phyloP scores from a whole-genome alignment of 1,139 yeast species.

The Magnusiomyces magnusii region DNA sequence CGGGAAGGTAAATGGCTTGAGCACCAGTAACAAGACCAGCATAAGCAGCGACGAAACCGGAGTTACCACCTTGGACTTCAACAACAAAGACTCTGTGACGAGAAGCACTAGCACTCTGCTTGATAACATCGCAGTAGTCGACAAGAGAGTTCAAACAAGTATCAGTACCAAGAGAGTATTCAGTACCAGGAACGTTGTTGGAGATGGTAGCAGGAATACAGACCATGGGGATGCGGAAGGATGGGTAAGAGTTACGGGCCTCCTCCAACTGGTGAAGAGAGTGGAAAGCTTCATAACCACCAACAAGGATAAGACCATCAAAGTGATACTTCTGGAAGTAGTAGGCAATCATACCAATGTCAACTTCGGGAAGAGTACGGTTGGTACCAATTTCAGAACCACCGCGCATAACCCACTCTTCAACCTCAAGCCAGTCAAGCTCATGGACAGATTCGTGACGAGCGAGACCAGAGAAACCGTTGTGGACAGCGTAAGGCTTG shows the following conservation, averaged over 20 bases:
- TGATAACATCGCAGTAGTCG: slow-evolving; percentile 88
- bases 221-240: slow-evolving; percentile 89
- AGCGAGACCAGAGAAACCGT: slow-evolving; percentile 88
- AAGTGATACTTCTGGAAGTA: slow-evolving; percentile 78
- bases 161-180: slow-evolving; percentile 87
- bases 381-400: slow-evolving; percentile 97
- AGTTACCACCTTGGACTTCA: slow-evolving; percentile 96
- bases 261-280: slow-evolving; percentile 72
- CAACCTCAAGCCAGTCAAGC: slow-evolving; percentile 78
- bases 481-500: slow-evolving; percentile 75
- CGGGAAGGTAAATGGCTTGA: slow-evolving; percentile 89
- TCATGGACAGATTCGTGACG: slow-evolving; percentile 70
- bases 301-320: slow-evolving; percentile 82
- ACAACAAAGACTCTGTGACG: slow-evolving; percentile 94
- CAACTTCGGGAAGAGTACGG: slow-evolving; percentile 72
- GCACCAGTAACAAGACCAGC: slow-evolving; percentile 93
- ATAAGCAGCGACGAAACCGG: slow-evolving; percentile 85
- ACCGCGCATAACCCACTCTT: slow-evolving; percentile 84
- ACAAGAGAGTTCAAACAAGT: slow-evolving; percentile 89
- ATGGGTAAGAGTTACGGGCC: slow-evolving; percentile 70
- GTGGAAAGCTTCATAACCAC: slow-evolving; percentile 91
- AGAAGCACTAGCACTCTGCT: slow-evolving; percentile 91
- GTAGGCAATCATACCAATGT: slow-evolving; percentile 82
- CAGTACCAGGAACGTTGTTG: slow-evolving; percentile 98
- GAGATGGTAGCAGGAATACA: slow-evolving; percentile 93